Conservation (phyloP, 2,329 filamentous ascomycete genomes). For the Madurella fahalii region DNA sequence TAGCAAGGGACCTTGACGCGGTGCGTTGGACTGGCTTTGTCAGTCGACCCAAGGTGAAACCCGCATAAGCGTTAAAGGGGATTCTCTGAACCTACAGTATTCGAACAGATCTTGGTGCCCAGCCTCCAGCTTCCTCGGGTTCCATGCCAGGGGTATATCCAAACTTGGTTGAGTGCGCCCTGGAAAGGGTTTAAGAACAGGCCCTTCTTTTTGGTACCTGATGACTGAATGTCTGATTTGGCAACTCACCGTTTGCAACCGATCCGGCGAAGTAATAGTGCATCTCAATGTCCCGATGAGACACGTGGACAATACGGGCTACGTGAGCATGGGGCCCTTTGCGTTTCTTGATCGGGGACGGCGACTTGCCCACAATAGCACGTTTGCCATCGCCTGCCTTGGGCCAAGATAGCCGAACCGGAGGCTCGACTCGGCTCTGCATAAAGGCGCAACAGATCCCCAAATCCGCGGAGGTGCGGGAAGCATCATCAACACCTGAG, state of each 20-base stretch:
- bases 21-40: conserved; percentile 6
- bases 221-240: background rate
- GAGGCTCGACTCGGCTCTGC: background rate
- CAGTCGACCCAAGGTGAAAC: background rate
- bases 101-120: conserved; percentile 11
- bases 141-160: conserved; percentile 19
- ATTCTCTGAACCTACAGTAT: background rate
- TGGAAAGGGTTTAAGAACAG: background rate
- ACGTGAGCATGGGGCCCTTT: conserved; percentile 1
- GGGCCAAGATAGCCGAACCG: conserved; percentile 24
- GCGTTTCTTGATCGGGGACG: background rate
- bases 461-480: too few species aligned
- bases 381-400: conserved; percentile 18
- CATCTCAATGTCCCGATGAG: conserved; percentile 21
- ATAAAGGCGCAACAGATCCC: background rate
- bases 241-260: background rate
- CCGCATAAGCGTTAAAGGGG: too few species aligned
- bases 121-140: conserved; percentile 13
- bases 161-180: conserved; percentile 1
- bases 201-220: background rate
- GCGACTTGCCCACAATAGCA: conserved; percentile 18
- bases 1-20: conserved; percentile 25
- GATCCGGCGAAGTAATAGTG: conserved; percentile 17
- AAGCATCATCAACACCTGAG: too few species aligned
- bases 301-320: conserved; percentile 19